Evolutionary conservation across 2,329 filamentous ascomycete genomes (phyloP), one percentile per base, ranked within the genome.

Genomic region (Ophiostoma quercus): DNA sequence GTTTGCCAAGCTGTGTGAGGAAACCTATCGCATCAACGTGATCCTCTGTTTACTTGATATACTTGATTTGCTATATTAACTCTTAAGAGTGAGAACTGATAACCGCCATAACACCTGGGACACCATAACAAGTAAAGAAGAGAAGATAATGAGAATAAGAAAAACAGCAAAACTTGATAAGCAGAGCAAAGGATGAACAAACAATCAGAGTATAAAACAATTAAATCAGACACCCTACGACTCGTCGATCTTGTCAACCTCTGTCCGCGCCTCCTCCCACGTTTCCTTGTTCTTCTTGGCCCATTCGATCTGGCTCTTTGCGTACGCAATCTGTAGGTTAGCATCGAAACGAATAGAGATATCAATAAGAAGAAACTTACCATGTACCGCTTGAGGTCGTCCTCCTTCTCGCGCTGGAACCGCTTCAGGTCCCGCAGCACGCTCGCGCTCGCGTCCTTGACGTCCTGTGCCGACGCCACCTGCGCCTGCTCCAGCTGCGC

Each of bases 391-490:
- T 89, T 90, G 76, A 99, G 79, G 78, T 99, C 95, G 67, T 94
- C 92, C 80, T 99, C 96, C 80, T 99, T 99, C 80, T 98, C 94
- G 71, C 84, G 84, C 79, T 99, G 96, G 80, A 99, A 99, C 72
- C 95, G 85, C 81, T 93, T 92, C 71, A 99, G 82, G 77, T 99
- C 95, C 75, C 91, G 90, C 75, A 99, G 80, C 4, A 98, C 92
- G 68, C 92, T 96, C 2, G 87, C 84, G 76, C 93, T 97, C 9
- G 95, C 95, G 76, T 98, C 92, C 78, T 91, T 94, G 72, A 98
- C 95, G 77, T 99, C 95, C 76, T 92, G 89, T 73, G 94, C 92
- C 4, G 93, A 92, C 4, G 92, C 94, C 41, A 92, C 87, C 71
- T 97, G 86, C 0, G 95, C 95, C 82, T 96, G 92, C 79, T 98